Base-by-base conservation (phyloP, 2,329 filamentous ascomycete genomes). In the Clonostachys rosea region DNA sequence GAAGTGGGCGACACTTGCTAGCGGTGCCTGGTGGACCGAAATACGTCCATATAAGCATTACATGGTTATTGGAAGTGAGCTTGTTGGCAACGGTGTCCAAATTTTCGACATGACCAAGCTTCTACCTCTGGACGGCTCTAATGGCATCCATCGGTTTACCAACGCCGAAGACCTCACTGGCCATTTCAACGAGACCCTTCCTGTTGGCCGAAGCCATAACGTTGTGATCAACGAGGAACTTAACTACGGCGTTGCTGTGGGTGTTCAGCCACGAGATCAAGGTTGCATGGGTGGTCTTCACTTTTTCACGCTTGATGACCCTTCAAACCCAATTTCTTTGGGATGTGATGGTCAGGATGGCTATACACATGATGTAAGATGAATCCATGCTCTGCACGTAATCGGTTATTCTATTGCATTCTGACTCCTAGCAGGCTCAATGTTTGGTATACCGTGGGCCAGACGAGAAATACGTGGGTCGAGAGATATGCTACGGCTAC, bases 91-190 rank as follows among this genome's bases (percentile, higher is more conserved):
- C 55, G 75, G 76, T 33, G 70, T 84, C 34, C 80, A 84, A 58
- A 75, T 83, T 56, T 84, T 84, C 50, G 79, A 84, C 56, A 71
- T 81, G 75, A 75, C 66, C 52, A 10, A 74, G 42, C 56, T 66
- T 10, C 60, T 72, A 70, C 34, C 62, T 65, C 40, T 65, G 64
- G 30, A 74, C 54, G 64, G 69, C 0, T 58, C 67, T 18, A 64
- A 59, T 49, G 49, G 30, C 14, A 65, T 57, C 45, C 56, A 55
- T 52, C 51, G 48, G 34, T 68, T 66, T 49, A 46, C 54, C 47
- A 50, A 57, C 33, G 51, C 56, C 20, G 52, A 47, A 33, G 65
- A 67, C 47, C 48, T 68, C 16, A 61, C 62, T 2, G 58, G 61
- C 10, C 59, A 59, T 50, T 68, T 63, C 55, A 48, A 50, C 39